Base-by-base conservation (phyloP, 2,329 filamentous ascomycete species). In the Fonsecaea erecta region DNA sequence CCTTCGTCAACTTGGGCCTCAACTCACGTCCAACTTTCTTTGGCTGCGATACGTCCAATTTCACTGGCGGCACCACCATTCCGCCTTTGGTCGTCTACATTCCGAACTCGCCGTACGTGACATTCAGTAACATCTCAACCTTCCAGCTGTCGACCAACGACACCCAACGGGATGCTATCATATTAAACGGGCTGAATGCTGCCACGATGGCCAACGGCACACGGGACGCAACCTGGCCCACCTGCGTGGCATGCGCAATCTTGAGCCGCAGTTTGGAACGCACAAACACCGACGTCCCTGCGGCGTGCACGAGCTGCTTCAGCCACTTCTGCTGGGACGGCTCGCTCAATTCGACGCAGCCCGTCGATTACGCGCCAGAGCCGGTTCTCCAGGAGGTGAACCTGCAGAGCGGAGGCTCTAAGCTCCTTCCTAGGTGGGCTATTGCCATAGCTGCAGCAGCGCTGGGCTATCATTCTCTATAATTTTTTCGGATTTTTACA, bases 241-340 rank as follows among this genome's bases (percentile, higher is more conserved):
- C 87, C 1, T 99, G 94, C 72, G 90, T 97, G 3, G 92, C 89
- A 24, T 99, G 95, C 77, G 95, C 94, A 4, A 88, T 96, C 43
- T 83, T 98, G 16, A 86, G 85, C 60, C 86, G 94, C 67, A 92
- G 89, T 71, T 85, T 95, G 70, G 82, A 87, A 66, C 85, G 92
- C 56, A 94, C 91, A 0, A 82, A 83, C 18, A 90, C 89, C 0
- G 68, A 79, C 0, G 83, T 93, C 1, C 94, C 94, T 0, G 82
- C 84, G 0, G 86, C 86, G 9, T 99, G 95, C 80, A 82, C 79
- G 51, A 73, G 83, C 56, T 99, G 95, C 80, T 98, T 97, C 77
- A 71, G 81, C 12, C 78, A 81, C 21, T 97, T 97, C 80, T 99
- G 95, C 84, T 99, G 95, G 95, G 86, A 97, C 75, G 95, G 95